These are phyloP conservation scores for Cryphonectria nitschkei DNA, from an alignment of 2,329 filamentous ascomycete species.

Conservation along the genomic window DNA sequence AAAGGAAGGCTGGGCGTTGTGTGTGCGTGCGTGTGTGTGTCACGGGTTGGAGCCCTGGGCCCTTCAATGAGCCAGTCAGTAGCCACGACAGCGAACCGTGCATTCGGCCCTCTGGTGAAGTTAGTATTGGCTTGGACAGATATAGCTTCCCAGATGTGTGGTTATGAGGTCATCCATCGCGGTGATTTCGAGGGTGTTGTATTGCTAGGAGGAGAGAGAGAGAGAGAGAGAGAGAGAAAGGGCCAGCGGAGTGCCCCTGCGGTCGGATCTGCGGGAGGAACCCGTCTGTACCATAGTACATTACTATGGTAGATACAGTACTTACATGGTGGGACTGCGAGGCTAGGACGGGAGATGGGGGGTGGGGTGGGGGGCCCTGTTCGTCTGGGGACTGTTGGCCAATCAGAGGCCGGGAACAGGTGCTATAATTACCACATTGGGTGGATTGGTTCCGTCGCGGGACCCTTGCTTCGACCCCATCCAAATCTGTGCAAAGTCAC, in stretches of 20 bases:
- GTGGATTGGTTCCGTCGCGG: background rate
- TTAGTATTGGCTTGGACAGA: too few species aligned
- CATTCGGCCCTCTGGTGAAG: too few species aligned
- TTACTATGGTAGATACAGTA: too few species aligned
- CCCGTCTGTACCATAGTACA: too few species aligned
- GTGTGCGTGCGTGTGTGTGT: background rate
- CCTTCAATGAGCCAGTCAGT: background rate
- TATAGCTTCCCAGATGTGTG: too few species aligned
- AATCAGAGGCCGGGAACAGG: background rate
- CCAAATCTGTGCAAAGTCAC: background rate
- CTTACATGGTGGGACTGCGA: background rate
- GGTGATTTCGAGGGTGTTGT: too few species aligned
- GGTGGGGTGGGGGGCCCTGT: background rate
- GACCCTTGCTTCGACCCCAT: background rate
- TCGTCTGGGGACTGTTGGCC: background rate
- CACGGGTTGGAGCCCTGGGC: background rate
- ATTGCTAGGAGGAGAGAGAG: background rate
- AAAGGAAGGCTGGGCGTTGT: background rate
- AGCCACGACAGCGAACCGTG: background rate
- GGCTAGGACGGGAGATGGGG: background rate
- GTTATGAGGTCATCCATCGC: too few species aligned
- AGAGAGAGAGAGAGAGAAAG: too few species aligned
- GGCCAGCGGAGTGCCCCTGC: background rate
- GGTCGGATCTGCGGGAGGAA: background rate
- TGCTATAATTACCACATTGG: slow-evolving; percentile 17